phyloP scores from a whole-genome alignment of 129 eudicot genomes.

The sunflower (Helianthus annuus) region HanXRQr2.0-SUNRISE NC_035448.2:6049097-6049596 shows the following conservation, averaged over 20 bases:
- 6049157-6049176: too few species aligned
- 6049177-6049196: too few species aligned
- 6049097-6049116: too few species aligned
- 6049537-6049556: background rate
- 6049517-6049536: slow-evolving; percentile 11
- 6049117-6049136: too few species aligned
- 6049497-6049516: slow-evolving; percentile 62
- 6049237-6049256: too few species aligned
- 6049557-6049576: slow-evolving; percentile 6
- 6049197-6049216: too few species aligned
- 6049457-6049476: slow-evolving; percentile 80
- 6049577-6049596: background rate
- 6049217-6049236: too few species aligned
- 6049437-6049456: slow-evolving; percentile 78
- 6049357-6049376: background rate
- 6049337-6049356: background rate
- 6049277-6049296: too few species aligned
- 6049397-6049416: slow-evolving; percentile 17
- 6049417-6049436: slow-evolving; percentile 66
- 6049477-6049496: slow-evolving; percentile 92
- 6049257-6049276: too few species aligned
- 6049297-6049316: too few species aligned
- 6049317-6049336: too few species aligned
- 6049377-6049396: slow-evolving; percentile 14
- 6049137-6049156: too few species aligned